Evolutionary conservation across 2,329 filamentous ascomycete species (phyloP), one percentile per base, ranked within the genome.

Genomic region (Neopestalotiopsis clavispora): DNA sequence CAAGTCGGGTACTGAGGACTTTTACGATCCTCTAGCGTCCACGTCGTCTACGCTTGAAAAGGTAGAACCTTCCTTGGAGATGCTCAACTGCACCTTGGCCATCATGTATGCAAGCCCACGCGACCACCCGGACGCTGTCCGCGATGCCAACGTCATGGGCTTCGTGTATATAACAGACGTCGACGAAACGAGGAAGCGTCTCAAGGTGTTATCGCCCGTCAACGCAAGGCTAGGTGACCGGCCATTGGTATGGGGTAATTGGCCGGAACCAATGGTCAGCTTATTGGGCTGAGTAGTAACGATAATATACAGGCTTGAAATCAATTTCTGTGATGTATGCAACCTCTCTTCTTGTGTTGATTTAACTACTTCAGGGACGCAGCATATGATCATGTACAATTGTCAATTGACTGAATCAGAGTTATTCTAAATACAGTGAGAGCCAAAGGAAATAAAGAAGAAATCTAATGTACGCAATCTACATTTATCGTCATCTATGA

Each of bases 151-250:
- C 68, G 91, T 98, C 38, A 92, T 97, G 87, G 96, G 96, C 0
- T 99, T 97, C 76, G 87, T 98, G 38, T 98, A 97, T 76, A 92
- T 98, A 17, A 92, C 94, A 0, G 94, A 97, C 71, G 94, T 98
- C 4, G 95, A 99, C 76, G 92, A 94, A 76, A 91, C 92, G 74
- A 92, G 92, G 79, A 67, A 63, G 40, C 38, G 59, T n/a, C 59
- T 67, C 40, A 67, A 67, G 42, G 66, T 98, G 23, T 83, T 99
- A 69, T 91, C 93, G 20, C 96, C 96, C 1, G 90, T 97, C 70
- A 93, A 92, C 66, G 94, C 94, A 2, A 87, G 92, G 69, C 85
- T 97, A 69, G 94, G 94, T 0, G 89, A 92, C 72, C 87, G 91
- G 76, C 94, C 95, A 4, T 84, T 98, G 75, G 85, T 98, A 20